These are phyloP conservation scores for Pythium inflatum DNA, from an alignment of 352 stramenopile species.

Conservation along the genomic window DNA sequence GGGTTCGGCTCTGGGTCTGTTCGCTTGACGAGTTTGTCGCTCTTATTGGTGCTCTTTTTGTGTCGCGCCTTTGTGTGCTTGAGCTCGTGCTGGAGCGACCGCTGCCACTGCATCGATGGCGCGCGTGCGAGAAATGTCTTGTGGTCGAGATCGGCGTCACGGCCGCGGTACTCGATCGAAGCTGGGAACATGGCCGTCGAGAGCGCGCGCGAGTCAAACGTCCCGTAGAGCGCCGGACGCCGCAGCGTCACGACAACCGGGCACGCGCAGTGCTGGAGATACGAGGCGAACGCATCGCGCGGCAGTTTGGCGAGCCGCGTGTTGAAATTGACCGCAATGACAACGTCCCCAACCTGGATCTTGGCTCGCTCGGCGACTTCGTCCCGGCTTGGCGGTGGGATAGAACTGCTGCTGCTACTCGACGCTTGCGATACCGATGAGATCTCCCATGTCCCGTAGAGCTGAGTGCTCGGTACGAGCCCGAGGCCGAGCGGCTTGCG, in stretches of 20 bases:
- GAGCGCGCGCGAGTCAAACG: constrained; percentile 62
- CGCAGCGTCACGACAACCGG: constrained; percentile 74
- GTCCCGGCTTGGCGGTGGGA: constrained; percentile 9
- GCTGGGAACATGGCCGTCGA: constrained; percentile 77
- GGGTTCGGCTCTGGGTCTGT: not conserved
- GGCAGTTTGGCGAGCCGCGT: constrained; percentile 50
- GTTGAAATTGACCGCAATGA: constrained; percentile 72
- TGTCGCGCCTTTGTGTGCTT: constrained; percentile 41
- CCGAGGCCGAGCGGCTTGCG: constrained; percentile 71
- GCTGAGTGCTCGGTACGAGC: constrained; percentile 77
- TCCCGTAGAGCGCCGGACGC: constrained; percentile 60
- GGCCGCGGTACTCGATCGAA: constrained; percentile 59
- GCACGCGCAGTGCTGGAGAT: constrained; percentile 46
- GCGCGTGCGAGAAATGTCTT: constrained; percentile 54
- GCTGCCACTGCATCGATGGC: constrained; percentile 71
- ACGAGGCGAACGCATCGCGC: constrained; percentile 46
- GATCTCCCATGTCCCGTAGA: constrained; percentile 82
- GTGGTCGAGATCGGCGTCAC: constrained; percentile 24
- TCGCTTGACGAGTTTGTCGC: too few species aligned
- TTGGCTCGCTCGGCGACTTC: constrained; percentile 18
- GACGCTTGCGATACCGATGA: constrained; percentile 30
- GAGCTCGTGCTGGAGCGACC: constrained; percentile 59
- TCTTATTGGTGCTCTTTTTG: constrained; percentile 2
- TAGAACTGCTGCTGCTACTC: constrained; percentile 30
- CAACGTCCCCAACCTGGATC: constrained; percentile 58